Conservation (phyloP, 2,329 filamentous ascomycete genomes). For the Dothidotthia symphoricarpi region DNA sequence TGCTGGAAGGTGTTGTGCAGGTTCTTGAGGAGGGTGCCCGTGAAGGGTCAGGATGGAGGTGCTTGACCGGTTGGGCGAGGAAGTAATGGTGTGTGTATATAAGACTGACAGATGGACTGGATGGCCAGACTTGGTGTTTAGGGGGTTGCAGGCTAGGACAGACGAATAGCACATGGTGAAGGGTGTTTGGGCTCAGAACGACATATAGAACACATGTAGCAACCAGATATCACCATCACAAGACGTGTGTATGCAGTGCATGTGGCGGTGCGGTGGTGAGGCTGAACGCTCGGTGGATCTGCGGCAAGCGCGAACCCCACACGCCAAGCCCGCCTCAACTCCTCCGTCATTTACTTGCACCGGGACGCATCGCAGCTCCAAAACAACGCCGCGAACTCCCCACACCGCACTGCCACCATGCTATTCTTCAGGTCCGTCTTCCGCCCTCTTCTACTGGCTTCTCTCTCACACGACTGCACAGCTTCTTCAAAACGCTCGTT, state of each 20-base stretch:
- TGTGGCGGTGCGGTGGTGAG: not conserved
- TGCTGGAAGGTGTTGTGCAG: conserved; percentile 57
- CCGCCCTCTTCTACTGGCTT: too few species aligned
- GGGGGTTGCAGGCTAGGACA: conserved; percentile 4
- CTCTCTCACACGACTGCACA: conserved; percentile 4
- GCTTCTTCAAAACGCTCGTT: conserved; percentile 97
- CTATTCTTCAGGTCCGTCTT: conserved; percentile 53
- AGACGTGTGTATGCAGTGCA: too few species aligned
- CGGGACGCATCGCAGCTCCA: too few species aligned
- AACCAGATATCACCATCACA: not conserved
- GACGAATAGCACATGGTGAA: not conserved
- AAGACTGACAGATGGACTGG: conserved; percentile 7
- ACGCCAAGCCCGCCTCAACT: conserved; percentile 17
- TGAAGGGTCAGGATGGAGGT: conserved; percentile 59
- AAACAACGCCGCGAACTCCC: conserved; percentile 1
- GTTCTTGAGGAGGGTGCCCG: conserved; percentile 62
- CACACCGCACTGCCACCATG: conserved; percentile 36
- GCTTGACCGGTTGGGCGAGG: conserved; percentile 53
- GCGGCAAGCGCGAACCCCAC: conserved; percentile 23
- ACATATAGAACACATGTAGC: not conserved
- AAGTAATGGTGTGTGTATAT: conserved; percentile 25
- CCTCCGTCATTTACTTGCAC: conserved; percentile 2
- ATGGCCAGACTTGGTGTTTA: conserved; percentile 23
- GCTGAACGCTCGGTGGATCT: conserved; percentile 13
- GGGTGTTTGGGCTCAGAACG: not conserved